Base-by-base conservation (phyloP, 176 grass and related monocot species). In the Triticum dicoccoides region DNA sequence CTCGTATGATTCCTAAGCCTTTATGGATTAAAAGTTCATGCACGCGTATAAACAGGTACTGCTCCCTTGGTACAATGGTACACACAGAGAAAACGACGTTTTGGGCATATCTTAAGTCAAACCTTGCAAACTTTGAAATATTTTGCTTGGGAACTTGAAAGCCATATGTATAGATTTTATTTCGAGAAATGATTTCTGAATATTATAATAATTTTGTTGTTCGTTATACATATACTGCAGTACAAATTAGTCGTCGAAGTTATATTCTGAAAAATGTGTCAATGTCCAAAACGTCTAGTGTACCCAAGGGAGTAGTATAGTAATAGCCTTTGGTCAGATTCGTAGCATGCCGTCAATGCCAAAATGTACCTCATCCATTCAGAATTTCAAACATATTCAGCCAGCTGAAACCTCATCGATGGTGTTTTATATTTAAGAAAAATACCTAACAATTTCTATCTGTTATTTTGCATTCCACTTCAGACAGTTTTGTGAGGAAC, bases 401-500 rank as follows among this genome's bases (percentile, higher is more conserved):
- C 59, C 5, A 61, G 25, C 6, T 5, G 34, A 77, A 21, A 56
- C 51, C 56, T 27, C 37, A 69, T 24, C 21, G 35, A 74, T 37
- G 37, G 17, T 86, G 18, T 80, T 56, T 56, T 11, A 32, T 52
- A 32, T 52, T 17, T 15, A 17, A 18, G 49, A 30, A 49, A 30
- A 67, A 15, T 71, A 33, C 7, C 13, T 52, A 33, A 83, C 1
- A 35, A 62, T 11, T 5, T 78, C 9, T 86, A 4, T 66, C 11
- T 81, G 9, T 77, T 79, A 23, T 56, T 54, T 73, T 73, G 52
- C 29, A 51, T 38, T 85, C 62, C 7, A 39, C 13, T 72, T 61
- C 77, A 97, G 95, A 73, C 30, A 68, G 44, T 82, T 92, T 1
- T 92, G 89, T 58, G 34, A 87, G 27, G 12, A 41, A 0, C 74